Conservation (phyloP, 352 stramenopile genomes). For the Phytophthora niederhauseri region DNA sequence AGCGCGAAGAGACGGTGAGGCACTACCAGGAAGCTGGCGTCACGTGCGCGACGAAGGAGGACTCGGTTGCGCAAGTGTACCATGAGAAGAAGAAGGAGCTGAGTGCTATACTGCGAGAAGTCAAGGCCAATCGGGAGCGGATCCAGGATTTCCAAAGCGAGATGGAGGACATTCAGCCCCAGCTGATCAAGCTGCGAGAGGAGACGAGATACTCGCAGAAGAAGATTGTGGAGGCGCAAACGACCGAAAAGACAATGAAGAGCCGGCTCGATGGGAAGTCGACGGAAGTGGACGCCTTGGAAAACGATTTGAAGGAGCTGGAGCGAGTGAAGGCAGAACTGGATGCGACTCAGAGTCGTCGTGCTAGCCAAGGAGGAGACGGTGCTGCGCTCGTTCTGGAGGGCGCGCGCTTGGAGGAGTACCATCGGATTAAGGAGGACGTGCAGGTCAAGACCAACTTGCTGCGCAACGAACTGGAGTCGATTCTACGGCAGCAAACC, state of each 20-base stretch:
- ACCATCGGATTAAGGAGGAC: constrained; percentile 83
- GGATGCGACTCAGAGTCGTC: constrained; percentile 47
- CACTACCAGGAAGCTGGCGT: constrained; percentile 49
- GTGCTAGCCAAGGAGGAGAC: constrained; percentile 43
- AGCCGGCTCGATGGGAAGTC: constrained; percentile 86
- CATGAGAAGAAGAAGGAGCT: constrained; percentile 83
- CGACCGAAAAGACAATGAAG: constrained; percentile 58
- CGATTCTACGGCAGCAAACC: constrained; percentile 68
- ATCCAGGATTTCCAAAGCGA: constrained; percentile 84
- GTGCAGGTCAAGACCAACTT: constrained; percentile 75
- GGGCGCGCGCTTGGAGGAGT: constrained; percentile 73
- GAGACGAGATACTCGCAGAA: constrained; percentile 86
- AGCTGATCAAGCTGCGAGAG: constrained; percentile 88
- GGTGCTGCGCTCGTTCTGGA: constrained; percentile 63
- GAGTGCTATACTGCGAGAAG: constrained; percentile 51
- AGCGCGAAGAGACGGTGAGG: constrained; percentile 81
- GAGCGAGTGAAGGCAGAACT: constrained; percentile 62
- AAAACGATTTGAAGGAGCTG: constrained; percentile 71
- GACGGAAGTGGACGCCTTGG: constrained; percentile 83
- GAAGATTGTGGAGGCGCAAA: constrained; percentile 63
- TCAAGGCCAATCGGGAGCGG: constrained; percentile 67
- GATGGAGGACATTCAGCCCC: constrained; percentile 82
- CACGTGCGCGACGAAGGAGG: constrained; percentile 56
- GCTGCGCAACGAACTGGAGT: constrained; percentile 71
- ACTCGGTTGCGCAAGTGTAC: constrained; percentile 47